phyloP scores from a whole-genome alignment of 106 monocot species.

The Xerophyta viscosa region DNA sequence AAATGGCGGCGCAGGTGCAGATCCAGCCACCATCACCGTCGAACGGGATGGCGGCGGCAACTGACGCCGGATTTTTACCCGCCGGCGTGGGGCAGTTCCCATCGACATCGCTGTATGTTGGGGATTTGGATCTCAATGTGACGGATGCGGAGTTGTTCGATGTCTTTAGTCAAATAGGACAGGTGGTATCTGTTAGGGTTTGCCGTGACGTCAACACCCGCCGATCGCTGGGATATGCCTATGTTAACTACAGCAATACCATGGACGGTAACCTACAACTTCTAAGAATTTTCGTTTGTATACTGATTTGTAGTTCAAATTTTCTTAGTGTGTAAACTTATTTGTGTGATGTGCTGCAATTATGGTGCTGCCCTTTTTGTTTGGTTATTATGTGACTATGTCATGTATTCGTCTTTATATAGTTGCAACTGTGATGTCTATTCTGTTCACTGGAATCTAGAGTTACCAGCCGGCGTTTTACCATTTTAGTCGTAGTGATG shows the following conservation, averaged over 20 bases:
- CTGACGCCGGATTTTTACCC: background rate
- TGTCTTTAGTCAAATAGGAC: constrained; percentile 36
- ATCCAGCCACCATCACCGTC: too few relatives aligned
- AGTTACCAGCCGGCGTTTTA: too few relatives aligned
- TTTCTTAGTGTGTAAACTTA: too few relatives aligned
- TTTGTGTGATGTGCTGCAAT: background rate
- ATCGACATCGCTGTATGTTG: constrained; percentile 48
- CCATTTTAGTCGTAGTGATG: too few relatives aligned
- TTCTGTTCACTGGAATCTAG: too few relatives aligned
- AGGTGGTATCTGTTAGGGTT: constrained; percentile 49
- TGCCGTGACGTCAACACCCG: constrained; percentile 41
- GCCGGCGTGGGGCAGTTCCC: constrained; percentile 10
- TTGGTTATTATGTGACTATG: too few relatives aligned
- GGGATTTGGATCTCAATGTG: constrained; percentile 45
- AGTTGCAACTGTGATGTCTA: too few relatives aligned
- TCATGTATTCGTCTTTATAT: too few relatives aligned
- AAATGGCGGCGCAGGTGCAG: too few relatives aligned
- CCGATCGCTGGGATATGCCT: constrained; percentile 58
- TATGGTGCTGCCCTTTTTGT: background rate
- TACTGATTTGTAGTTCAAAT: too few relatives aligned
- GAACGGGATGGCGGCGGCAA: background rate
- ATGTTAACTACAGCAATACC: constrained; percentile 45
- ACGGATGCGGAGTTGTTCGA: constrained; percentile 50
- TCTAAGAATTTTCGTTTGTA: too few relatives aligned
- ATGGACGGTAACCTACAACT: constrained; percentile 44